A percentile compares a stretch with the other conserved stretches of the same genome.
These are phyloP conservation scores for Amylostereum areolatum DNA, from an alignment of 1,284 basidiomycete genomes.

Conservation along the genomic window DNA sequence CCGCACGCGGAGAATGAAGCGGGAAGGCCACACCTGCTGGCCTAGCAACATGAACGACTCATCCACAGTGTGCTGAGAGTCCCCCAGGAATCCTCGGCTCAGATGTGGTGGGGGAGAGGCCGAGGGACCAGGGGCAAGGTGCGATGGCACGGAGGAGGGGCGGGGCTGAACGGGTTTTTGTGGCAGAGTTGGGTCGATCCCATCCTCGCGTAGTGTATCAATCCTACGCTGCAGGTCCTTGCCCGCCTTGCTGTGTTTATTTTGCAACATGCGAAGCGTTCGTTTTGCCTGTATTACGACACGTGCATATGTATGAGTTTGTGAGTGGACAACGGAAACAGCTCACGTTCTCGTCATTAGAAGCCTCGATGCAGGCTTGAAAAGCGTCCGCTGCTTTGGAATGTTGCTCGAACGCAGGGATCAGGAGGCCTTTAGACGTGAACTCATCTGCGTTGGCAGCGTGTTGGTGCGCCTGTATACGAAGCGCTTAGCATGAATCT, in stretches of 20 bases:
- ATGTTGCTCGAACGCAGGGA: slow-evolving; percentile 60
- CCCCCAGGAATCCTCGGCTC: slow-evolving; percentile 41
- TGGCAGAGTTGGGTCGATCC: slow-evolving; percentile 60
- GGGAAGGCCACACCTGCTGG: slow-evolving; percentile 42
- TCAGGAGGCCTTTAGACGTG: slow-evolving; percentile 53
- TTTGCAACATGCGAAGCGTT: slow-evolving; percentile 66
- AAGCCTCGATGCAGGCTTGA: slow-evolving; percentile 60
- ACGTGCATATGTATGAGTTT: slow-evolving; percentile 4
- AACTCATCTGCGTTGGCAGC: slow-evolving; percentile 73
- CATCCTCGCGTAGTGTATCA: slow-evolving; percentile 62
- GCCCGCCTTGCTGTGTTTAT: slow-evolving; percentile 60
- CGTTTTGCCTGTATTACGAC: slow-evolving; percentile 55
- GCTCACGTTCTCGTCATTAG: slow-evolving; percentile 62
- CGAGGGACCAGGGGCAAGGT: slow-evolving; percentile 12
- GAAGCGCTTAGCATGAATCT: neutral
- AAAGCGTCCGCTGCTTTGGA: slow-evolving; percentile 70
- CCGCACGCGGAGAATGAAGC: neutral
- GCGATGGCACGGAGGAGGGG: slow-evolving; percentile 12
- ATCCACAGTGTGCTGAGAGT: slow-evolving; percentile 70
- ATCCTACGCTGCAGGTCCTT: slow-evolving; percentile 68
- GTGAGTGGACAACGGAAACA: slow-evolving; percentile 5
- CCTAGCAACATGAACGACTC: slow-evolving; percentile 82
- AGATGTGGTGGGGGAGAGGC: slow-evolving; percentile 16
- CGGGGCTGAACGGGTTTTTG: slow-evolving; percentile 26
- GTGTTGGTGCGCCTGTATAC: slow-evolving; percentile 68